Evolutionary conservation across 441 rosid species (phyloP), one percentile per base, ranked within the genome.

Genomic region (Populus hybrid): DNA sequence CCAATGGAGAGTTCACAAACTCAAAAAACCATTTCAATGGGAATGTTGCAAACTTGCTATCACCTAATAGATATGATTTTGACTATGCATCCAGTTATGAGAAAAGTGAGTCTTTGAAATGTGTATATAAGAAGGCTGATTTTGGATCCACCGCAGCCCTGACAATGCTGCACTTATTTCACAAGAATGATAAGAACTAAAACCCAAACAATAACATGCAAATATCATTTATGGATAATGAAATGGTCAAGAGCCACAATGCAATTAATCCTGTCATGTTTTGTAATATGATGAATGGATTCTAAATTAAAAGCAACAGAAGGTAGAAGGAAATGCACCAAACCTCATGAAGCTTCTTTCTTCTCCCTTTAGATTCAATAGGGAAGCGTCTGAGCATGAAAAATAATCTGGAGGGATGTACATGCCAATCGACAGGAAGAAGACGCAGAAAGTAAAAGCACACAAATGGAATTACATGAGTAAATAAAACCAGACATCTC

Each of bases 301-400:
- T 63, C 56, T 11, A 56, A 29, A 73, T 21, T 28, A 65, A 75
- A 69, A 20, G 59, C 11, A 72, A 67, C 14, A 64, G 0, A 69
- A 29, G 12, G 33, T 23, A 23, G 3, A 64, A 74, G 64, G 72
- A 63, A 75, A 63, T 50, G 70, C n/a, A 69, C 7, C 78, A 75
- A 85, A 96, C 99, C 99, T 96, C 99, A 35, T 89, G 91, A 76
- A 96, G 98, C 81, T 96, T 96, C 91, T 93, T 96, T 85, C 97
- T 88, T 89, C 99, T 90, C 78, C 99, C 97, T 88, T 92, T 94
- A 68, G 99, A 96, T 84, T 94, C 99, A 36, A 94, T 90, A 18
- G 99, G 98, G 83, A 94, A 94, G 36, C 97, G 92, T 85, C 93
- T 91, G 78, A 94, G 89, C 99, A 95, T 94, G 86, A 90, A 85